These are phyloP conservation scores for Parastagonospora avenae DNA, from an alignment of 2,329 filamentous ascomycete species.

Conservation along the genomic window DNA sequence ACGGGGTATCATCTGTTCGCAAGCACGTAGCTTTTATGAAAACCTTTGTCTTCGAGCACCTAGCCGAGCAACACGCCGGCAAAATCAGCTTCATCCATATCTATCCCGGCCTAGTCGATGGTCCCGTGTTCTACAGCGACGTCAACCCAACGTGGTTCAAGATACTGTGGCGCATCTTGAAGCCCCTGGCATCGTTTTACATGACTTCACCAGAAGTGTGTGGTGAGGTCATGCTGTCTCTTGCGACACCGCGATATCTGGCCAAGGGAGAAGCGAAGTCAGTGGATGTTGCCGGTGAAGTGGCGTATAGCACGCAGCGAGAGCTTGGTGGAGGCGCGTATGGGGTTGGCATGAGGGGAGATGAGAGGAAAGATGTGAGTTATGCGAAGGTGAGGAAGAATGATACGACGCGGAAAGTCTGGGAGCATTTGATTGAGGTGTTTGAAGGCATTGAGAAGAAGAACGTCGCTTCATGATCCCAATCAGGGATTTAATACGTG, in stretches of 20 bases:
- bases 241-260: slow-evolving; percentile 29
- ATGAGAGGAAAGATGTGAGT: slow-evolving; percentile 22
- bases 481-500: too few relatives aligned
- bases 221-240: slow-evolving; percentile 41
- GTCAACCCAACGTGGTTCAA: slow-evolving; percentile 39
- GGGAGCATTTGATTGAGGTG: slow-evolving; percentile 36
- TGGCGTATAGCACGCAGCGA: slow-evolving; percentile 24
- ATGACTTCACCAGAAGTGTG: slow-evolving; percentile 30
- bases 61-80: slow-evolving; percentile 29
- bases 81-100: slow-evolving; percentile 38
- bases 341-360: slow-evolving; percentile 26
- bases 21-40: slow-evolving; percentile 40
- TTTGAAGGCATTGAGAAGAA: neutral
- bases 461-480: too few relatives aligned
- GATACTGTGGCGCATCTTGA: slow-evolving; percentile 27
- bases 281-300: slow-evolving; percentile 7
- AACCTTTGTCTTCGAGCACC: slow-evolving; percentile 34
- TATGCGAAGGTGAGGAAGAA: slow-evolving; percentile 24
- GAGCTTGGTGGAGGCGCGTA: slow-evolving; percentile 36
- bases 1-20: slow-evolving; percentile 34
- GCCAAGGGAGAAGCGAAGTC: slow-evolving; percentile 23
- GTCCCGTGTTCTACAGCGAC: slow-evolving; percentile 28
- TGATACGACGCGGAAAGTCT: slow-evolving; percentile 37
- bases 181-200: slow-evolving; percentile 29
- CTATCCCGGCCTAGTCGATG: slow-evolving; percentile 42